phyloP scores from a whole-genome alignment of 768 basidiomycete genomes.

The Mycena epipterygia region DNA sequence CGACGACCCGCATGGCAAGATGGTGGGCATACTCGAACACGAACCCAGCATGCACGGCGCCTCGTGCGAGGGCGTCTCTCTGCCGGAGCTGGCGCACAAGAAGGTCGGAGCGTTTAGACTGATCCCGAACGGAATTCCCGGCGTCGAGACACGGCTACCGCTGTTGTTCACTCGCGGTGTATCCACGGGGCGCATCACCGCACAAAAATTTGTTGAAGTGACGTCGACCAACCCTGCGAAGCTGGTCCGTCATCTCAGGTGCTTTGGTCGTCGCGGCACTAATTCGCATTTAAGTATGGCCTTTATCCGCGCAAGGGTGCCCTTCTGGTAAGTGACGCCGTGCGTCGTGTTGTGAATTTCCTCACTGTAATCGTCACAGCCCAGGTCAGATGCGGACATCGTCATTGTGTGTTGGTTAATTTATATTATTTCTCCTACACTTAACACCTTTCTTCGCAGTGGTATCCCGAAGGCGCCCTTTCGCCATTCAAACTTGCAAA shows the following conservation, averaged over 20 bases:
- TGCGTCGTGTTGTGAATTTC: background rate
- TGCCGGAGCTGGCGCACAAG: constrained; percentile 8
- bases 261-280: background rate
- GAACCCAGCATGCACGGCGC: background rate
- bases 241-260: background rate
- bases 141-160: constrained; percentile 14
- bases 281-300: background rate
- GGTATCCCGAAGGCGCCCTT: constrained; percentile 12
- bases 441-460: background rate
- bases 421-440: background rate
- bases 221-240: constrained; percentile 18
- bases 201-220: constrained; percentile 10
- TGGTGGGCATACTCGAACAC: constrained; percentile 14
- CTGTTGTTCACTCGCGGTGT: constrained; percentile 14
- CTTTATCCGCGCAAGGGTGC: constrained; percentile 20
- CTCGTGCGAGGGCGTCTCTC: background rate
- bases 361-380: background rate
- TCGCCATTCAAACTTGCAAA: constrained; percentile 11
- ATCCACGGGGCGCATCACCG: constrained; percentile 3
- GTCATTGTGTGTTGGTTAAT: background rate
- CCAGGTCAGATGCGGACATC: constrained; percentile 17
- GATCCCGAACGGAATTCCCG: constrained; percentile 15
- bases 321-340: background rate
- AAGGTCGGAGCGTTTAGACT: constrained; percentile 2
- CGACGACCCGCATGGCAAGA: constrained; percentile 12